Evolutionary conservation across 2,329 filamentous ascomycete species (phyloP).

Genomic region (Cylindrodendrum hubeiense): DNA sequence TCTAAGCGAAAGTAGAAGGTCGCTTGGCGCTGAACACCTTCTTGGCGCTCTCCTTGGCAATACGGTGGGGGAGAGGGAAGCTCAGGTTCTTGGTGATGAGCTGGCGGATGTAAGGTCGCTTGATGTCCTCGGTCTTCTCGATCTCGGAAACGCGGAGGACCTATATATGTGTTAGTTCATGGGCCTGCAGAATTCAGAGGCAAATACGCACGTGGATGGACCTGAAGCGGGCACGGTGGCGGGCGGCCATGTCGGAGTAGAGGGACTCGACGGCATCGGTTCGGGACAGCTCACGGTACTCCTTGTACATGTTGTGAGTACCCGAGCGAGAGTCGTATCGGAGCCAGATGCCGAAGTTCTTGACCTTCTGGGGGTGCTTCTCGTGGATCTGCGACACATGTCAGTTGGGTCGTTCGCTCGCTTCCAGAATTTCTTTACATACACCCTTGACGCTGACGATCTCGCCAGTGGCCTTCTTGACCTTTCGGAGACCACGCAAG

Average conservation of each 20-base stretch:
- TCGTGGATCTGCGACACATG: conserved; percentile 82
- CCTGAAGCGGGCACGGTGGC: conserved; percentile 96
- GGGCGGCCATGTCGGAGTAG: conserved; percentile 99
- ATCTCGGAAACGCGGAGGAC: conserved; percentile 99
- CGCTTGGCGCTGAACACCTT: conserved; percentile 94
- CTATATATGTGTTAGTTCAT: conserved; percentile 58
- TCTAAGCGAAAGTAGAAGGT: conserved; percentile 98
- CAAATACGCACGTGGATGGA: conserved; percentile 89
- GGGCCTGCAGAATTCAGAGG: conserved; percentile 15
- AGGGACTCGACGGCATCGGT: conserved; percentile 95
- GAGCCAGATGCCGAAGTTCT: conserved; percentile 99
- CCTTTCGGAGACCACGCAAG: conserved; percentile 98
- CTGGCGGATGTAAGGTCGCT: conserved; percentile 99
- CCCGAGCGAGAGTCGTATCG: conserved; percentile 99
- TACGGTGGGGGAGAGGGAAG: conserved; percentile 98
- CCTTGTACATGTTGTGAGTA: conserved; percentile 99
- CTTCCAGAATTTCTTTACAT: conserved; percentile 56
- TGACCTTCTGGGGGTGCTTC: conserved; percentile 99
- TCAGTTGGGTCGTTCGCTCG: conserved; percentile 5
- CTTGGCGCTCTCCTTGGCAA: conserved; percentile 84
- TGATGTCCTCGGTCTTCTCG: conserved; percentile 93
- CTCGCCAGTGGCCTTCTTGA: conserved; percentile 99
- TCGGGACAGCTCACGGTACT: conserved; percentile 99
- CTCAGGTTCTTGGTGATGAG: conserved; percentile 93
- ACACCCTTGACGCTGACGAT: conserved; percentile 97